Base-by-base conservation (phyloP, 1,139 yeast genomes). In the Candida tunisiensis region DNA sequence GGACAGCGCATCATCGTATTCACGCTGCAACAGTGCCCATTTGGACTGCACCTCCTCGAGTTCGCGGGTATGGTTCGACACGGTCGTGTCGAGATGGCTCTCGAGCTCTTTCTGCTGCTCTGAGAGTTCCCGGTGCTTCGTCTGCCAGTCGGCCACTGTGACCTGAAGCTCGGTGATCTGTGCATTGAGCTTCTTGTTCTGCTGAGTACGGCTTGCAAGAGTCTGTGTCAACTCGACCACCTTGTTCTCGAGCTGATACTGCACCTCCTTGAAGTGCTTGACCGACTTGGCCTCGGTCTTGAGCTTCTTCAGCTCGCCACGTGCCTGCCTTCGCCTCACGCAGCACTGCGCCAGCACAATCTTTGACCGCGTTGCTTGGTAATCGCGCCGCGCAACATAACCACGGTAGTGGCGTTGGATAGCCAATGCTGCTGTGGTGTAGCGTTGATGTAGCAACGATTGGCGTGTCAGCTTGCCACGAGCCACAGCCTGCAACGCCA, bases 141-240 rank as follows among this genome's bases (percentile, higher is more conserved):
- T 36, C 28, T 49, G 53, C 46, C 56, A 44, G 27, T 45, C 38
- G 9, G 40, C 36, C 20, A 55, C 39, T 37, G 53, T 55, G 17
- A 41, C 32, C 29, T 44, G 64, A 45, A 64, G 60, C 42, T 51
- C 52, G 14, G 68, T 63, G 31, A 85, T 67, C 42, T 78, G 79
- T 9, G 56, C 55, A 37, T 69, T 62, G 45, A 85, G 61, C 34
- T 64, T 65, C 56, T 74, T 77, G 53, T 83, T 85, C 42, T 82
- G 94, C 42, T 69, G 77, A 23, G 74, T 71, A 53, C 78, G 77
- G 16, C 73, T 54, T 1, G 93, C 71, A 39, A 85, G 62, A 7
- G 74, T 69, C 49, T 85, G 93, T 1, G 94, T 83, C 38, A 91
- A 68, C 51, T 85, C 93, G 38, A 88, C 83, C 15, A 91, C 96